Evolutionary conservation across 202 grass and related monocot species (phyloP), one percentile per base, ranked within the genome.

Genomic region (Panicum virgatum): DNA sequence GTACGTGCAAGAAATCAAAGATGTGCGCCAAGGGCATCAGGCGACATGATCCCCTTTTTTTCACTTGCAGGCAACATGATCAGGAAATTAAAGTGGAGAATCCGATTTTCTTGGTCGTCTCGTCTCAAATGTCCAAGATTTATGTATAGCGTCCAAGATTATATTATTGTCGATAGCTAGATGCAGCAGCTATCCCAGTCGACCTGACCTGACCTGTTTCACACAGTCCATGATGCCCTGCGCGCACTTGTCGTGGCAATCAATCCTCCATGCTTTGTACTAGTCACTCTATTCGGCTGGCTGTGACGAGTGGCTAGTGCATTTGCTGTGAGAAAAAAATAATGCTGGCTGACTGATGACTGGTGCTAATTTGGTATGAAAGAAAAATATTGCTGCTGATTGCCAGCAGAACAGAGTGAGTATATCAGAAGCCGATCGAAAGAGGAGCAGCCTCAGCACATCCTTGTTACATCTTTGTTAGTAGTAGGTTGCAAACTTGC

Each of bases 391-490:
- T n/a, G n/a, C n/a, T n/a, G n/a, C n/a, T n/a, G n/a, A n/a, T n/a
- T n/a, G n/a, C n/a, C n/a, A n/a, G n/a, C n/a, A n/a, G n/a, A n/a
- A n/a, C n/a, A n/a, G n/a, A n/a, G n/a, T n/a, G n/a, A n/a, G n/a
- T n/a, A 47, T 18, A 9, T 66, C 20, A 45, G 22, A 60, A 18
- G 20, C 6, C 3, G 5, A 5, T n/a, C 20, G 63, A 10, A 66
- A 30, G 2, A 32, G 15, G 5, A 32, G 15, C 6, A 51, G 14
- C 15, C 44, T 36, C 54, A 23, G 7, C 9, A 12, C 18, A 73
- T 60, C 10, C 23, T 50, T 64, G 59, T 32, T 43, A 25, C 48
- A 52, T 20, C 18, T 79, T 86, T 63, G 79, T 75, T 83, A 30
- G 18, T n/a, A n/a, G n/a, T n/a, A n/a, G n/a, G n/a, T n/a, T n/a